Evolutionary conservation across 2,329 filamentous ascomycete species (phyloP).

Genomic region (Xylaria multiplex): DNA sequence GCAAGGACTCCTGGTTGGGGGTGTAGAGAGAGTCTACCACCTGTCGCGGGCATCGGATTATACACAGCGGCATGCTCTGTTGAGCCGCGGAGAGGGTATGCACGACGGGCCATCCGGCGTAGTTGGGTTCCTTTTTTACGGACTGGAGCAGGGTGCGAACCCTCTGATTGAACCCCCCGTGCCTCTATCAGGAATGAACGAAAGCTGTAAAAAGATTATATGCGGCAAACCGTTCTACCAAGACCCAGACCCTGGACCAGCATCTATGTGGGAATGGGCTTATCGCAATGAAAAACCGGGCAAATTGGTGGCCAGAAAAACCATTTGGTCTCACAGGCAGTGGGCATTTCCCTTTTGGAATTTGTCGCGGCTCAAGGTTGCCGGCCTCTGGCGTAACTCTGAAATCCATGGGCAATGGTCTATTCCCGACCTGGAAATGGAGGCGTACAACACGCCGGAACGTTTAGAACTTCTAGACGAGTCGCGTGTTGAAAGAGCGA

Average conservation of each 20-base stretch:
- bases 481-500: not conserved
- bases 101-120: not conserved
- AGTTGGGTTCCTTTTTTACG: not conserved
- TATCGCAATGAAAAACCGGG: constrained; percentile 1
- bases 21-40: constrained; percentile 9
- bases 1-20: not conserved
- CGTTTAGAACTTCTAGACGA: not conserved
- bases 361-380: not conserved
- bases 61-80: not conserved
- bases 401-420: not conserved
- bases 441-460: not conserved
- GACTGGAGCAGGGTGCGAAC: not conserved
- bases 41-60: constrained; percentile 6
- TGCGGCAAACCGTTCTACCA: constrained; percentile 6
- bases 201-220: not conserved
- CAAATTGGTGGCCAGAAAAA: not conserved
- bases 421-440: not conserved
- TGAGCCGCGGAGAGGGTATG: constrained; percentile 5
- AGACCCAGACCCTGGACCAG: constrained; percentile 25
- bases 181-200: constrained; percentile 5
- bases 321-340: not conserved
- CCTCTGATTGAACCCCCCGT: not conserved
- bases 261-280: constrained; percentile 25
- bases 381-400: constrained; percentile 12
- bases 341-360: constrained; percentile 27